These are phyloP conservation scores for Nemophila menziesii DNA, from an alignment of 257 asterid genomes.

Conservation along the genomic window DNA sequence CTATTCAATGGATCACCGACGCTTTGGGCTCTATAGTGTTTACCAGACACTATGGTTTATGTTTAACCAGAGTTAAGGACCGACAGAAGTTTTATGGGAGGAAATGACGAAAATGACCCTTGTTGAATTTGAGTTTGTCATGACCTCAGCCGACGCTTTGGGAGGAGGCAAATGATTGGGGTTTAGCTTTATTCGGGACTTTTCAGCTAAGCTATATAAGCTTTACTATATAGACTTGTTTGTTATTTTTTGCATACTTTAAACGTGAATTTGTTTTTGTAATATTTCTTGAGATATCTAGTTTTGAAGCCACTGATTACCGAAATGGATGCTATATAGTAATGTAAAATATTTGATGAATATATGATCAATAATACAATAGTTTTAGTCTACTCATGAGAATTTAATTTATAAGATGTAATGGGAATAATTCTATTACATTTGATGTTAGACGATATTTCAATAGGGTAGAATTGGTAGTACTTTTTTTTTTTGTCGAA, in stretches of 20 bases:
- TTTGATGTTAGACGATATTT: too few relatives aligned
- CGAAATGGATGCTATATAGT: too few relatives aligned
- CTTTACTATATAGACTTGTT: not conserved
- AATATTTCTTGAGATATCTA: too few relatives aligned
- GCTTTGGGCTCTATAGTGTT: constrained; percentile 7
- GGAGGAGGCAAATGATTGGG: not conserved
- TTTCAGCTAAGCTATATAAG: not conserved
- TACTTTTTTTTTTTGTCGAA: too few relatives aligned
- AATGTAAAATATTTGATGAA: too few relatives aligned
- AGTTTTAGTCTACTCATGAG: too few relatives aligned
- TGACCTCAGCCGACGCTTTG: not conserved
- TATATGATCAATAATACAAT: too few relatives aligned
- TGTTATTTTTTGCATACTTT: not conserved
- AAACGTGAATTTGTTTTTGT: not conserved
- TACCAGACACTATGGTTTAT: not conserved
- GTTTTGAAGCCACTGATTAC: too few relatives aligned
- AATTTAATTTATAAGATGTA: too few relatives aligned
- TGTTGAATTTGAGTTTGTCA: not conserved
- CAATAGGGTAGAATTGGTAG: too few relatives aligned
- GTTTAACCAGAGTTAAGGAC: constrained; percentile 21
- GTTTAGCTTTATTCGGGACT: not conserved
- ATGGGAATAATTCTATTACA: too few relatives aligned
- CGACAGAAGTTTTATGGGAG: constrained; percentile 11
- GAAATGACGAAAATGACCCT: constrained; percentile 6
- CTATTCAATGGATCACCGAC: constrained; percentile 28